Percentiles rank a stretch among this genome's conserved stretches.
These are phyloP conservation scores for Xylaria sp. DNA, from an alignment of 2,329 filamentous ascomycete species.

Conservation along the genomic window DNA sequence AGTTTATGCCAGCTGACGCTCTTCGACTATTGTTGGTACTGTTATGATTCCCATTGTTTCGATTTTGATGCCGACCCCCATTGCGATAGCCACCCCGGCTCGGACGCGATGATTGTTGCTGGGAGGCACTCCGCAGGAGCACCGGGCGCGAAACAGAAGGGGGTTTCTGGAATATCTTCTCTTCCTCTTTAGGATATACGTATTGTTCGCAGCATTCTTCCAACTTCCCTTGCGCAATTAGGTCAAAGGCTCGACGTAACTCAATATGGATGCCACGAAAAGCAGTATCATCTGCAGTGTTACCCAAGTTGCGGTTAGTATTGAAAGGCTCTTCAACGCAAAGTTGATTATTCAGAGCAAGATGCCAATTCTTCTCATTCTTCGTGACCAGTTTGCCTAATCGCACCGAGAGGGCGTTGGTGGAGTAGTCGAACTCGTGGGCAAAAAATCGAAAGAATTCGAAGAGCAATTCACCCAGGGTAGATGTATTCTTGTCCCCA, in stretches of 20 bases:
- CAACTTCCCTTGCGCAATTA: constrained; percentile 79
- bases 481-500: constrained; percentile 80
- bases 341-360: constrained; percentile 78
- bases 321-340: constrained; percentile 99
- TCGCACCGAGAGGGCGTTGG: constrained; percentile 81
- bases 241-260: constrained; percentile 83
- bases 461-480: constrained; percentile 85
- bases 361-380: constrained; percentile 86
- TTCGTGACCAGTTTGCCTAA: constrained; percentile 80
- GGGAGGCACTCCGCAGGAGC: constrained; percentile 66
- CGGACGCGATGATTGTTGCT: constrained; percentile 58
- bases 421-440: constrained; percentile 90
- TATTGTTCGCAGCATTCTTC: constrained; percentile 86
- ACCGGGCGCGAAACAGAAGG: constrained; percentile 59
- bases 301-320: constrained; percentile 83
- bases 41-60: constrained; percentile 49
- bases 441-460: constrained; percentile 95
- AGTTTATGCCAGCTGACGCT: constrained; percentile 59
- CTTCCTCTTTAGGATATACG: constrained; percentile 84
- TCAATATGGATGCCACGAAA: constrained; percentile 92
- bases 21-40: constrained; percentile 47
- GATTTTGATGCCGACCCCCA: constrained; percentile 51
- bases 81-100: constrained; percentile 54
- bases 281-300: constrained; percentile 94
- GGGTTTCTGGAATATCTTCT: constrained; percentile 64